phyloP scores from a whole-genome alignment of 2,329 filamentous ascomycete species.

The Penicillium olsonii region DNA sequence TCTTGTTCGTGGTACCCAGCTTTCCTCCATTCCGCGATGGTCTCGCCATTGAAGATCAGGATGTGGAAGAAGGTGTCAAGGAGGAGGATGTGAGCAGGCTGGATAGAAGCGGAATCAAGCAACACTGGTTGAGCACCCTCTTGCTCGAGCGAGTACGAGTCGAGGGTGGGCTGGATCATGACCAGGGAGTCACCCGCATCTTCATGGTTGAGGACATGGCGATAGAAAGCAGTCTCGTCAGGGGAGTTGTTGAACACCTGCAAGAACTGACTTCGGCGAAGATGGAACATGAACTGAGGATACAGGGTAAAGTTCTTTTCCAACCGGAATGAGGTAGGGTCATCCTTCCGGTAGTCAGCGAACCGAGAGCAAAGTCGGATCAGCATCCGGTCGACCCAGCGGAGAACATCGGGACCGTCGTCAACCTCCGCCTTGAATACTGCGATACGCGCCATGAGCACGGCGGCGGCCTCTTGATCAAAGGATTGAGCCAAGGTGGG shows the following conservation, averaged over 20 bases:
- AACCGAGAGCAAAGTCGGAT: constrained; percentile 95
- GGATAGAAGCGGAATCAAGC: constrained; percentile 93
- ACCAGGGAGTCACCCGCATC: constrained; percentile 95
- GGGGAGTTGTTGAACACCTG: constrained; percentile 99
- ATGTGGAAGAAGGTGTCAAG: constrained; percentile 99
- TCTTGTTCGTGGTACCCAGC: constrained; percentile 97
- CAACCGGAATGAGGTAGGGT: constrained; percentile 91
- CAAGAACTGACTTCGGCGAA: constrained; percentile 93
- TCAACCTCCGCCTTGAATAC: constrained; percentile 99
- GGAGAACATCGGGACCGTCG: constrained; percentile 94
- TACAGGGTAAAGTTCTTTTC: constrained; percentile 99
- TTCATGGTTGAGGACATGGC: constrained; percentile 95
- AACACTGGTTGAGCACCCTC: constrained; percentile 92
- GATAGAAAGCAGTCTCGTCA: constrained; percentile 98
- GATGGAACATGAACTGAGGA: constrained; percentile 99
- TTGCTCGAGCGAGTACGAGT: constrained; percentile 96
- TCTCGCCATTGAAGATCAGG: constrained; percentile 98
- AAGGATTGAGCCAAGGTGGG: constrained; percentile 95
- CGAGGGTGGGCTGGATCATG: constrained; percentile 98
- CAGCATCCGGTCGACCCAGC: constrained; percentile 98
- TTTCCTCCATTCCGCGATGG: constrained; percentile 96
- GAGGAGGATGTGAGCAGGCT: constrained; percentile 87
- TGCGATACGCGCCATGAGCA: constrained; percentile 98
- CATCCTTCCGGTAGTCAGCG: constrained; percentile 96
- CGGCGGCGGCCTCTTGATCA: constrained; percentile 95